Evolutionary conservation across 345 rosid genomes (phyloP), one percentile per base, ranked within the genome.

Genomic region (Atalantia buxifolia): DNA sequence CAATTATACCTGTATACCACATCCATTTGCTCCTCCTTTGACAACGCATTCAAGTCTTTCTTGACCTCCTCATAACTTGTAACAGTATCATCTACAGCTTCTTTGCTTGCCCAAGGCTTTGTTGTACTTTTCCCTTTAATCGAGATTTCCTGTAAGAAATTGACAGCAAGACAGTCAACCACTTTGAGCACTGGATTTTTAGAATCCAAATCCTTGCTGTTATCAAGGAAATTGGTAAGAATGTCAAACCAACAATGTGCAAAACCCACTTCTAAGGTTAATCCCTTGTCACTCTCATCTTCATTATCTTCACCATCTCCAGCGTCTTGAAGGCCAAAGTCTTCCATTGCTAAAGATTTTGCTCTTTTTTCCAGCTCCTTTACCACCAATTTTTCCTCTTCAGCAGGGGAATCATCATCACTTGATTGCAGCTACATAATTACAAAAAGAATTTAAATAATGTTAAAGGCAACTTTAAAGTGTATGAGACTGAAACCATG

Each of bases 1-100:
- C 10, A 31, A 31, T 19, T 63, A 56, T 84, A 95, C 98, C 98
- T 92, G 55, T 86, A 88, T 9, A 92, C 92, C 78, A 90, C 91
- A 75, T 95, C 92, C 94, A 93, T 93, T 83, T 93, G 94, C 84
- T 93, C 98, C 82, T 95, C 89, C 84, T 76, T 89, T 13, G 99
- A 89, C 84, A 95, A 85, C 72, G 93, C 87, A 88, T 86, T 86
- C 55, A 90, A 75, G 87, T 93, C 97, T 81, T 90, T 95, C 85
- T 86, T 85, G 53, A 91, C 85, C 88, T 84, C 83, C 86, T 86
- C 90, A 77, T 85, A 83, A 74, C 82, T 66, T 74, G 84, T 77
- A 53, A 33, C 87, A 27, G 63, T 21, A 25, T 78, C 84, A 78
- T 79, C 87, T 27, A 75, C 76, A 16, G 76, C 57, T 64, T 83